Conservation (phyloP, 345 rosid genomes). For the Psidium guajava region DNA sequence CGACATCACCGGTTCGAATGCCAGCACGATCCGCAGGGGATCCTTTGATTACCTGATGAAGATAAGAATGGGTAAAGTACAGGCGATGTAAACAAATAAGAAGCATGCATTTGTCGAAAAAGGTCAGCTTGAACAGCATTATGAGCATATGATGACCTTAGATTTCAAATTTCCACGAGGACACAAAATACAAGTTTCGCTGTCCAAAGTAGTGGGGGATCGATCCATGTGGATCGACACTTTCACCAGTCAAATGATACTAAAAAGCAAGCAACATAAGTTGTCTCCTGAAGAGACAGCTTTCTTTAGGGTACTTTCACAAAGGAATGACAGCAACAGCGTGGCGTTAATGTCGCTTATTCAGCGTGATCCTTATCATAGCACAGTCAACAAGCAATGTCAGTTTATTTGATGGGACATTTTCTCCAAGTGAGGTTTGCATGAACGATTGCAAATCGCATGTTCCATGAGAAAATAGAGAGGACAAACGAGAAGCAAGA, state of each 20-base stretch:
- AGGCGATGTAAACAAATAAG: background rate
- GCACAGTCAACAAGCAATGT: background rate
- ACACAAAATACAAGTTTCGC: background rate
- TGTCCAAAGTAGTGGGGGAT: background rate
- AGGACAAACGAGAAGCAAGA: background rate
- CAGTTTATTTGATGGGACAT: background rate
- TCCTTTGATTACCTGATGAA: background rate
- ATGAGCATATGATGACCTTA: background rate
- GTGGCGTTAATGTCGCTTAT: background rate
- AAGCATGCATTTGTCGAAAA: background rate
- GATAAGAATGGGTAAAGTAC: background rate
- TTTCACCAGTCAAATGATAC: background rate
- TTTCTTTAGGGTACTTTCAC: background rate
- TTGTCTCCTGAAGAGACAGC: background rate
- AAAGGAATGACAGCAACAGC: background rate
- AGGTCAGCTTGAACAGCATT: background rate
- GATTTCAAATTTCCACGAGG: background rate
- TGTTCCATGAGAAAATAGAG: background rate
- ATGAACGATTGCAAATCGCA: background rate
- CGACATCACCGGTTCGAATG: background rate
- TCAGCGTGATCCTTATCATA: background rate
- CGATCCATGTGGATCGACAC: background rate
- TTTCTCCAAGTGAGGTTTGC: background rate
- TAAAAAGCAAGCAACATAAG: background rate
- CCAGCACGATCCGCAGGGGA: background rate